Evolutionary conservation across 805 yeast species (phyloP).

Genomic region (Candida sithepensis): DNA sequence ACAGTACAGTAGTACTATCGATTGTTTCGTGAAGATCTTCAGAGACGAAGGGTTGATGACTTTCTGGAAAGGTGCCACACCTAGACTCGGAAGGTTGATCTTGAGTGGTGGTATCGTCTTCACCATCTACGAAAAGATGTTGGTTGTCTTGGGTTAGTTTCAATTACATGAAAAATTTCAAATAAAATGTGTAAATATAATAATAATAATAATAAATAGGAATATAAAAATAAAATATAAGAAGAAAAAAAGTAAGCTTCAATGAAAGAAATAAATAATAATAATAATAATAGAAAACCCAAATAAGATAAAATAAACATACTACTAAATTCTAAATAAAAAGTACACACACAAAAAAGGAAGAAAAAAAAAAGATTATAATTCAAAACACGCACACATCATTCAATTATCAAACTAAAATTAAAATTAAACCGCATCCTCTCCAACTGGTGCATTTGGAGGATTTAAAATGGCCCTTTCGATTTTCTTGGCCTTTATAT

Average conservation of each 20-base stretch:
- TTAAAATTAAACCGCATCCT: neutral
- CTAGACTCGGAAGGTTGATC: conserved; percentile 86
- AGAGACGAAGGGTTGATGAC: conserved; percentile 85
- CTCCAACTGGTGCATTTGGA: neutral
- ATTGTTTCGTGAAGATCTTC: conserved; percentile 79
- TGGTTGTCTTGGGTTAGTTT: conserved; percentile 46
- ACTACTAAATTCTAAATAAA: neutral
- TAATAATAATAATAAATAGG: neutral
- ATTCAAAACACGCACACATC: neutral
- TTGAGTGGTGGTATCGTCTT: conserved; percentile 97
- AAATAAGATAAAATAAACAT: neutral
- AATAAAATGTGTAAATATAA: neutral
- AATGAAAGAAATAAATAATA: neutral
- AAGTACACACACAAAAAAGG: neutral
- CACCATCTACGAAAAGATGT: conserved; percentile 90
- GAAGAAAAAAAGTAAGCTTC: neutral
- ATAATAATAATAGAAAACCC: neutral
- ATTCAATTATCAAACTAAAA: neutral
- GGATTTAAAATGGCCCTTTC: conserved; percentile 51
- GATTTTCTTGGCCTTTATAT: conserved; percentile 69
- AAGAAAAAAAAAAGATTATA: neutral
- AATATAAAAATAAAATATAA: conserved; percentile 3
- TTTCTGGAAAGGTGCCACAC: conserved; percentile 98
- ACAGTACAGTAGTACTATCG: conserved; percentile 67
- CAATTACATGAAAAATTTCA: no score